Evolutionary conservation across 768 basidiomycete species (phyloP).

Genomic region (Macrolepiota albuminosa): DNA sequence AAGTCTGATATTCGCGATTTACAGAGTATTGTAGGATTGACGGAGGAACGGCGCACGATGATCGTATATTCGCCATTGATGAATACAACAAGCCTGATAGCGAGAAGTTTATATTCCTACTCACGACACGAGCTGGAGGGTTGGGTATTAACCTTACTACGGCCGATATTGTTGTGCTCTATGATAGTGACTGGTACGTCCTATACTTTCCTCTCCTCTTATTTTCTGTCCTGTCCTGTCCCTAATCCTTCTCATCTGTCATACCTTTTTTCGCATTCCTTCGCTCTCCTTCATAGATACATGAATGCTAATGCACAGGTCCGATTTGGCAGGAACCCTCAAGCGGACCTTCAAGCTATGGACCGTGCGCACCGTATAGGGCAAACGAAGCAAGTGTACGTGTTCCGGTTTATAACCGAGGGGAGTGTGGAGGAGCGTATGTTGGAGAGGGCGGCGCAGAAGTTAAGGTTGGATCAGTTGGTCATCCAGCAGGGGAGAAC

Average conservation of each 20-base stretch:
- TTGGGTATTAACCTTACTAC: slow-evolving; percentile 95
- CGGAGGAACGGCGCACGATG: slow-evolving; percentile 93
- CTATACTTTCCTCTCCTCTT: not conserved
- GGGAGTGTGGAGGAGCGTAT: slow-evolving; percentile 95
- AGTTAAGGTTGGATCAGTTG: slow-evolving; percentile 89
- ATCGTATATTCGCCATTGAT: slow-evolving; percentile 93
- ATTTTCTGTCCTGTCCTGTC: not conserved
- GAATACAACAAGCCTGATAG: slow-evolving; percentile 94
- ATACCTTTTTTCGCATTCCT: too few species aligned
- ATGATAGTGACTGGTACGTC: slow-evolving; percentile 90
- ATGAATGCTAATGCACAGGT: not conserved
- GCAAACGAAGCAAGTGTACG: slow-evolving; percentile 96
- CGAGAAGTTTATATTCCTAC: slow-evolving; percentile 94
- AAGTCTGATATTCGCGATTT: not conserved
- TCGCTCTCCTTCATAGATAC: not conserved
- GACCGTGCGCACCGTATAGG: slow-evolving; percentile 96
- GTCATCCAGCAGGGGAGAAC: slow-evolving; percentile 95
- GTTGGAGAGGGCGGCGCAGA: slow-evolving; percentile 92
- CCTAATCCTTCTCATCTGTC: not conserved
- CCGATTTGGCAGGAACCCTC: slow-evolving; percentile 75
- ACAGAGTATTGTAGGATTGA: slow-evolving; percentile 96
- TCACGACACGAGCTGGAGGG: slow-evolving; percentile 96
- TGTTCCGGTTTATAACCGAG: slow-evolving; percentile 95
- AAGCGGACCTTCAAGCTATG: slow-evolving; percentile 99
- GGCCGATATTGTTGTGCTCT: slow-evolving; percentile 92